Base-by-base conservation (phyloP, 208 protist species). In the Acanthamoeba divionensis region DNA sequence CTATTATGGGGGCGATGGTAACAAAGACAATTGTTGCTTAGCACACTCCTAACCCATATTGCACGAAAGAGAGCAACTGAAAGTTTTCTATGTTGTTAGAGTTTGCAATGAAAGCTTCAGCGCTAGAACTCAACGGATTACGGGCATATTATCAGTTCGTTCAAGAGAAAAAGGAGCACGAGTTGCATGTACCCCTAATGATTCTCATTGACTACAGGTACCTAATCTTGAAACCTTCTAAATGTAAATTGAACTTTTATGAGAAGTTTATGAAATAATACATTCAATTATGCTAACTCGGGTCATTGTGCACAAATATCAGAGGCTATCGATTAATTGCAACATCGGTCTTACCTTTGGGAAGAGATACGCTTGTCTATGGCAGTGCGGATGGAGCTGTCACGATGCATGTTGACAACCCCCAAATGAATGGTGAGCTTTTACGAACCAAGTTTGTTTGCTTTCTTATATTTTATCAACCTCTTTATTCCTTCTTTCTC, bases 1-100 rank as follows among this genome's bases (percentile, higher is more conserved):
- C n/a, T 79, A 93, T 38, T 94, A 93, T 91, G 91, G 69, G 24
- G 92, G 92, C 9, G 92, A 94, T 83, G 57, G 91, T 75, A 91
- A 67, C 31, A 87, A n/a, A n/a, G n/a, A n/a, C n/a, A n/a, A n/a
- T n/a, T n/a, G n/a, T n/a, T n/a, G n/a, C n/a, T n/a, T n/a, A n/a
- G n/a, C n/a, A n/a, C n/a, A n/a, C n/a, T n/a, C n/a, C n/a, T n/a
- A n/a, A n/a, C n/a, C n/a, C n/a, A n/a, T n/a, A n/a, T n/a, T n/a
- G n/a, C n/a, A n/a, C n/a, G n/a, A n/a, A n/a, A n/a, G n/a, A n/a
- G n/a, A n/a, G 4, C 55, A 7, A 8, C 55, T 63, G 24, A 12
- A 63, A 24, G 5, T 12, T 6, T 0, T 12, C 10, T 8, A 1
- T 65, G 60, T 15, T 26, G 8, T 13, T 36, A 86, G 75, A 86